Evolutionary conservation across 345 rosid genomes (phyloP).

Genomic region (Pistacia vera): DNA sequence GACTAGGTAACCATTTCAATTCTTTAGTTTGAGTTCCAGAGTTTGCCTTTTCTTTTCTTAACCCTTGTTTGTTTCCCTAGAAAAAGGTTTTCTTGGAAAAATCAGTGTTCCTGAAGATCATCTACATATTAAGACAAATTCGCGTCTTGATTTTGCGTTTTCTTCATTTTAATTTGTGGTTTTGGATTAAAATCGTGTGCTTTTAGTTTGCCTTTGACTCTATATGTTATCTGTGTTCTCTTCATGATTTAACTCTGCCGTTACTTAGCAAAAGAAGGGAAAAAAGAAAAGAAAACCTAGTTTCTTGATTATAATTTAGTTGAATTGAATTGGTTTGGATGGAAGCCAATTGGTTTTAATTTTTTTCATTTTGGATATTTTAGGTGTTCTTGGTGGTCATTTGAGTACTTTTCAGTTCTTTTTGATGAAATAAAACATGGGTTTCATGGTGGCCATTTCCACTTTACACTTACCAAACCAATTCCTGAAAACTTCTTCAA

Average conservation of each 20-base stretch:
- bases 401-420: neutral
- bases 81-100: neutral
- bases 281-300: neutral
- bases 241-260: neutral
- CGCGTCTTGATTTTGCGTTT: neutral
- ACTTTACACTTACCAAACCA: conserved; percentile 18
- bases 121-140: neutral
- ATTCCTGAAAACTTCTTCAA: conserved; percentile 17
- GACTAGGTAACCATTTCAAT: neutral
- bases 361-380: neutral
- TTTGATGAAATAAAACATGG: no score
- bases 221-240: neutral
- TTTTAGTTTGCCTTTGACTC: neutral
- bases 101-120: neutral
- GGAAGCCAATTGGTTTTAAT: neutral
- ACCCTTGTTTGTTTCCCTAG: neutral
- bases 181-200: neutral
- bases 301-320: neutral
- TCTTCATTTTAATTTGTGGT: neutral
- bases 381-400: neutral
- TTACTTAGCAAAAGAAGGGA: neutral
- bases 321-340: neutral
- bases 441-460: conserved; percentile 41
- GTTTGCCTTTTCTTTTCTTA: neutral
- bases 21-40: neutral